Conservation (phyloP, 2,329 filamentous ascomycete genomes). For the Allantophomopsis lycopodina region DNA sequence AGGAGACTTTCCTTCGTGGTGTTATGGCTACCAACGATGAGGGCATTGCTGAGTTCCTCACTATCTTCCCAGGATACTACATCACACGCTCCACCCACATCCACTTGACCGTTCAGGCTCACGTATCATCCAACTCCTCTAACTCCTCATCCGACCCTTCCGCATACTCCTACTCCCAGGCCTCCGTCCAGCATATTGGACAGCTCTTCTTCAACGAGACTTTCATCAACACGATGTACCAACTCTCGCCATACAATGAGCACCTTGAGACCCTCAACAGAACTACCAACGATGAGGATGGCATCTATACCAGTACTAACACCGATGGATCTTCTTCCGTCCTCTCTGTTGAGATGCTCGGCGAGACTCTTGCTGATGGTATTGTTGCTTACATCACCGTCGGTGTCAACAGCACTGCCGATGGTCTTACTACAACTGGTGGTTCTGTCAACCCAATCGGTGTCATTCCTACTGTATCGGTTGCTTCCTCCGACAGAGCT, state of each 20-base stretch:
- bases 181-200: conserved; percentile 2
- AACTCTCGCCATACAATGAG: conserved; percentile 1
- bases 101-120: conserved; percentile 4
- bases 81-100: conserved; percentile 3
- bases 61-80: conserved; percentile 5
- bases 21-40: conserved; percentile 2
- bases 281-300: conserved; percentile 1
- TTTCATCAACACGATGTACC: conserved; percentile 1
- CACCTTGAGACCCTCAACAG: conserved; percentile 2
- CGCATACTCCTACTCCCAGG: neutral
- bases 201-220: conserved; percentile 5
- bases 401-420: conserved; percentile 14
- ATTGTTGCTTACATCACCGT: conserved; percentile 21
- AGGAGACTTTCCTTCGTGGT: conserved; percentile 3
- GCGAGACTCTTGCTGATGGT: conserved; percentile 17
- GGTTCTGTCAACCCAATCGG: conserved; percentile 1
- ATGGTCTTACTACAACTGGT: neutral
- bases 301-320: neutral
- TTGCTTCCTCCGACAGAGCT: conserved; percentile 1
- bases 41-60: conserved; percentile 4
- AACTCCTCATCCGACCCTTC: too few relatives aligned
- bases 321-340: conserved; percentile 2
- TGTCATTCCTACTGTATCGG: conserved; percentile 3
- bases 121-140: conserved; percentile 1
- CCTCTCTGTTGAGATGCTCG: conserved; percentile 13